Evolutionary conservation across 768 basidiomycete species (phyloP).

Genomic region (Asterophora parasitica): DNA sequence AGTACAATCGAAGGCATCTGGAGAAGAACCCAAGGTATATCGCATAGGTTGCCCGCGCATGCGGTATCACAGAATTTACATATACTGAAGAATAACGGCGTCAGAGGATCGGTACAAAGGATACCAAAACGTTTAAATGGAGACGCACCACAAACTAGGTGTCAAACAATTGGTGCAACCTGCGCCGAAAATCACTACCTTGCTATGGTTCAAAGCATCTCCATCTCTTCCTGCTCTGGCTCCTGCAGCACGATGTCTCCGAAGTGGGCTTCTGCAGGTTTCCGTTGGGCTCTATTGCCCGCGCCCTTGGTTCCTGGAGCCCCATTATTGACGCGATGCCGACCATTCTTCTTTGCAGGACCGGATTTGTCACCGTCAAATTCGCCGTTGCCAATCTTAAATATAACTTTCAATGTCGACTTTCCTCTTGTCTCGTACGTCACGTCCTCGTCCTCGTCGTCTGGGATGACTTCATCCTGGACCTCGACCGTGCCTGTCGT

Average conservation of each 20-base stretch:
- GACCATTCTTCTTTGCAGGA: conserved; percentile 18
- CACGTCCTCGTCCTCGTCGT: conserved; percentile 66
- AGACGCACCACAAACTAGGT: background rate
- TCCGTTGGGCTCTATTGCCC: conserved; percentile 6
- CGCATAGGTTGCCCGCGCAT: background rate
- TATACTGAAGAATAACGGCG: background rate
- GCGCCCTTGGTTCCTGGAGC: conserved; percentile 1
- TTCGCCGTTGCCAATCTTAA: conserved; percentile 62
- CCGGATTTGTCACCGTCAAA: conserved; percentile 35
- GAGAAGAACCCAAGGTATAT: too few relatives aligned
- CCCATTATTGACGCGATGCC: conserved; percentile 8
- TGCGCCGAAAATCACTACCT: background rate
- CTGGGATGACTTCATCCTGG: conserved; percentile 75
- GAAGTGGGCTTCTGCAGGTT: conserved; percentile 9
- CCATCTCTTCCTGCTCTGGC: conserved; percentile 40
- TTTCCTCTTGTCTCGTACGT: conserved; percentile 65
- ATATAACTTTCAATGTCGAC: conserved; percentile 56
- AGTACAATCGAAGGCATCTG: too few relatives aligned
- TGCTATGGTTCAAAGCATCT: conserved; percentile 20
- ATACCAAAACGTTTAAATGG: too few relatives aligned
- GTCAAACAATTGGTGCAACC: background rate
- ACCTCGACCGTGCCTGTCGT: conserved; percentile 69
- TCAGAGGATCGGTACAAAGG: background rate
- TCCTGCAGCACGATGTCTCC: conserved; percentile 34
- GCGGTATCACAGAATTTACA: background rate